Evolutionary conservation across 257 asterid genomes (phyloP), one percentile per base, ranked within the genome.

Genomic region (Salvia splendens): DNA sequence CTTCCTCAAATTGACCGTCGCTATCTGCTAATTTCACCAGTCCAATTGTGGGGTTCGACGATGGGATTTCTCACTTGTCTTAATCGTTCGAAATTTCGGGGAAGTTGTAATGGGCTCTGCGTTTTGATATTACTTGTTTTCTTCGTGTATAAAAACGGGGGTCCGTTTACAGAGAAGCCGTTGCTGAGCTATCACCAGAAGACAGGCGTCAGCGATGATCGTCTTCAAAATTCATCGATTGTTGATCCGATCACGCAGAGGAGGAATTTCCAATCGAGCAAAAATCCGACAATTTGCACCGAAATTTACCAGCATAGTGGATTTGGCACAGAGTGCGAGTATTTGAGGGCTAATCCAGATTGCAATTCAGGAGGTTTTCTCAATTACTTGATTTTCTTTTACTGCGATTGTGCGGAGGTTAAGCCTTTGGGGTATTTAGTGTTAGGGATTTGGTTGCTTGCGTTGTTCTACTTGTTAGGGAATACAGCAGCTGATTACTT

Each of bases 401-500:
- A 86, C 88, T 90, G 97, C 47, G 83, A 69, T 36, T 86, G 92
- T 40, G 61, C 61, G 41, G 78, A 72, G 1, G 63, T 75, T 52
- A 51, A 74, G 61, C 69, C 75, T 33, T 64, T 86, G 72, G 86
- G 95, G 2, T 88, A 81, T 75, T 6, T 79, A 0, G 81, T 74
- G 42, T 70, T 88, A 10, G 82, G 68, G 0, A 50, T 88, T 60
- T 91, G 97, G 97, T 61, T 88, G 76, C 51, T 86, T 5, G 68
- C 85, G 50, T 62, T 91, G 77, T 88, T 91, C 73, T 91, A 88
- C 68, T n/a, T 91, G 35, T 73, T 91, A 61, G 97, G 97, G 1
- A 88, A 91, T n/a, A 91, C 97, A 0, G 96, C 96, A 0, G 86
- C 96, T 1, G 96, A 88, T 78, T 91, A 86, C 73, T 91, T 91